Evolutionary conservation across 2,329 filamentous ascomycete species (phyloP).

Genomic region (Xylaria sp.): DNA sequence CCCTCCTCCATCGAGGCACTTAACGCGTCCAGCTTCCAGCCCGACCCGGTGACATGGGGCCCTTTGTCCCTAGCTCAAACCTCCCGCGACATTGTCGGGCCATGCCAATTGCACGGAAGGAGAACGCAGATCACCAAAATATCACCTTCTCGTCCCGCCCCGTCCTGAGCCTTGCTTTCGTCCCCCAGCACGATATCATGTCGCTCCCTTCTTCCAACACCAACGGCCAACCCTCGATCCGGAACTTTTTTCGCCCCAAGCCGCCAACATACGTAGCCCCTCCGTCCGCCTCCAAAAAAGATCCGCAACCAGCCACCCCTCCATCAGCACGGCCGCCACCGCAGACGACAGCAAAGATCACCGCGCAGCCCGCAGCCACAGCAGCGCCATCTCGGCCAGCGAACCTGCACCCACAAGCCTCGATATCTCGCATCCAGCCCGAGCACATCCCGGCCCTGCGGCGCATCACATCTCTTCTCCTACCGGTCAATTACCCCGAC

Average conservation of each 20-base stretch:
- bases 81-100: too few species aligned
- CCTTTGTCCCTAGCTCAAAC: too few species aligned
- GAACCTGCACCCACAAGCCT: conserved; percentile 54
- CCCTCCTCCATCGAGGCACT: conserved; percentile 14
- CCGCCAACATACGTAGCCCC: conserved; percentile 52
- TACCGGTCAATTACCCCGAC: conserved; percentile 68
- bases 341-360: conserved; percentile 30
- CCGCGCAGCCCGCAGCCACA: conserved; percentile 15
- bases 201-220: conserved; percentile 43
- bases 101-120: not conserved
- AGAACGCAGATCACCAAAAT: not conserved
- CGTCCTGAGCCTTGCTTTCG: not conserved
- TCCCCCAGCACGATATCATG: conserved; percentile 38
- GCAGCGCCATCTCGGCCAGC: conserved; percentile 30
- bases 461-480: conserved; percentile 68
- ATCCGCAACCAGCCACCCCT: conserved; percentile 17
- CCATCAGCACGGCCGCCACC: conserved; percentile 16
- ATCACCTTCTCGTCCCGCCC: not conserved
- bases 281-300: conserved; percentile 36
- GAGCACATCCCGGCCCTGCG: conserved; percentile 63
- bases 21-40: too few species aligned
- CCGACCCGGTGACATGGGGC: too few species aligned
- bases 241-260: conserved; percentile 64
- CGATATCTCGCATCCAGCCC: conserved; percentile 56
- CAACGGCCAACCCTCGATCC: conserved; percentile 60